phyloP scores from a whole-genome alignment of 768 basidiomycete genomes.

The Dioszegia hungarica region DNA sequence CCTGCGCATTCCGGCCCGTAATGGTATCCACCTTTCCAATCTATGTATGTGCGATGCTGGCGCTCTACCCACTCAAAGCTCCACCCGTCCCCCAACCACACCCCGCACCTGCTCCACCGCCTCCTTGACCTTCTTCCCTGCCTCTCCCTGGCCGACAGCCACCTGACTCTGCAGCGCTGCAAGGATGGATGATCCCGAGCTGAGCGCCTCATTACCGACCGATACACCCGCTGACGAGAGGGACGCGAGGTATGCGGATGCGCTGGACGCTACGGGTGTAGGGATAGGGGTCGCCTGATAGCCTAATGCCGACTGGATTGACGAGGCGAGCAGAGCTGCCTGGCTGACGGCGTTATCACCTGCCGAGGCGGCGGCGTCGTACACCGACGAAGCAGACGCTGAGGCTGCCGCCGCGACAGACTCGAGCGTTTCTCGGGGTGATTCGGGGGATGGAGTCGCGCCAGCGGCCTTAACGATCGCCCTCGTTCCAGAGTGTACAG shows the following conservation, averaged over 20 bases:
- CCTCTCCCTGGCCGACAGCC: slow-evolving; percentile 8
- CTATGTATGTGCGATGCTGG: too few relatives aligned
- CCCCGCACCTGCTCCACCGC: slow-evolving; percentile 6
- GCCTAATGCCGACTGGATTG: slow-evolving; percentile 22
- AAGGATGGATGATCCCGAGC: slow-evolving; percentile 15
- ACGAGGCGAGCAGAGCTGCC: slow-evolving; percentile 11
- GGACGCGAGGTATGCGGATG: slow-evolving; percentile 30
- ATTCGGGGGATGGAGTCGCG: slow-evolving; percentile 33
- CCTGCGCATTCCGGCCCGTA: too few relatives aligned
- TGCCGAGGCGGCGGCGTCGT: slow-evolving; percentile 19
- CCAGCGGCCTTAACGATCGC: slow-evolving; percentile 26
- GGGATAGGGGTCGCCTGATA: slow-evolving; percentile 6
- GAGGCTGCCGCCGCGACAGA: slow-evolving; percentile 22
- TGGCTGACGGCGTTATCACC: slow-evolving; percentile 10
- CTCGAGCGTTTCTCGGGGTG: slow-evolving; percentile 29
- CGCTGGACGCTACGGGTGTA: slow-evolving; percentile 20
- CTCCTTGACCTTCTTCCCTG: slow-evolving; percentile 10
- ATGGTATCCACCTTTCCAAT: too few relatives aligned
- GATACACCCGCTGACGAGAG: slow-evolving; percentile 18
- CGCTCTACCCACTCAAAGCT: too few relatives aligned
- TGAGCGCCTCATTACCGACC: slow-evolving; percentile 15
- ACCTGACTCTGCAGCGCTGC: slow-evolving; percentile 12
- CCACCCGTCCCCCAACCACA: slow-evolving; percentile 9
- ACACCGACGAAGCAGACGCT: slow-evolving; percentile 16
- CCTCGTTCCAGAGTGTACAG: slow-evolving; percentile 33